phyloP scores from a whole-genome alignment of 1,284 basidiomycete genomes.

The Trichosporon sp. region DNA sequence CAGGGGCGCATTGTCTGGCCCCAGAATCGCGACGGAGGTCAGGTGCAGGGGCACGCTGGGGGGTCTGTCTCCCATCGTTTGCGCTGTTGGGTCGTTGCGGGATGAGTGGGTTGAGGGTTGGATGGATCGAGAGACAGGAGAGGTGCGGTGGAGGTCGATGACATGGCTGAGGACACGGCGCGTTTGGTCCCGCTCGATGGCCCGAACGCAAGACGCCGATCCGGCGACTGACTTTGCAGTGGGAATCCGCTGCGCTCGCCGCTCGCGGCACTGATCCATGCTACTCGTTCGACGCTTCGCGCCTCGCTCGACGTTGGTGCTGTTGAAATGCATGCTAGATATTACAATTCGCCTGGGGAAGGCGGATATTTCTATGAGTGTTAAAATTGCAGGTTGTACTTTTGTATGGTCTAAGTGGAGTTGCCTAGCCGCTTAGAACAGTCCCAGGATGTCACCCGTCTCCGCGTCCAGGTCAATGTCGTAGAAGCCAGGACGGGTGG shows the following conservation, averaged over 20 bases:
- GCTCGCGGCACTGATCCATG: no score
- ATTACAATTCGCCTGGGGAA: neutral
- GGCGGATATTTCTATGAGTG: neutral
- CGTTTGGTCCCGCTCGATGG: no score
- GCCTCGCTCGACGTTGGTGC: neutral
- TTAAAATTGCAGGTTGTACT: no score
- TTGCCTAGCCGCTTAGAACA: slow-evolving; percentile 45
- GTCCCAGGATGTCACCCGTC: slow-evolving; percentile 56
- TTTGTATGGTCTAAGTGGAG: no score
- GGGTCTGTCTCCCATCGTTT: slow-evolving; percentile 30
- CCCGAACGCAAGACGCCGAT: no score
- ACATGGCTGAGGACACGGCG: no score
- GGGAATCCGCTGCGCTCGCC: no score
- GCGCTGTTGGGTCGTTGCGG: no score
- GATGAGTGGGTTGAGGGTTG: no score
- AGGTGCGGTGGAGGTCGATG: no score
- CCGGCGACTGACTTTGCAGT: no score
- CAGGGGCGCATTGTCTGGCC: slow-evolving; percentile 52
- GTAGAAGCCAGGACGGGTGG: slow-evolving; percentile 79
- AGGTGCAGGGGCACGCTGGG: slow-evolving; percentile 51
- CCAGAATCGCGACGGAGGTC: slow-evolving; percentile 53
- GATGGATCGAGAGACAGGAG: no score
- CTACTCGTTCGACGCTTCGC: neutral
- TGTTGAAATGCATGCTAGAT: neutral
- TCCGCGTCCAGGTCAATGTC: slow-evolving; percentile 57